Percentiles rank a stretch among this genome's conserved stretches.
phyloP scores from a whole-genome alignment of 495 filamentous ascomycete genomes.

The Hypoxylon perforatum region DNA sequence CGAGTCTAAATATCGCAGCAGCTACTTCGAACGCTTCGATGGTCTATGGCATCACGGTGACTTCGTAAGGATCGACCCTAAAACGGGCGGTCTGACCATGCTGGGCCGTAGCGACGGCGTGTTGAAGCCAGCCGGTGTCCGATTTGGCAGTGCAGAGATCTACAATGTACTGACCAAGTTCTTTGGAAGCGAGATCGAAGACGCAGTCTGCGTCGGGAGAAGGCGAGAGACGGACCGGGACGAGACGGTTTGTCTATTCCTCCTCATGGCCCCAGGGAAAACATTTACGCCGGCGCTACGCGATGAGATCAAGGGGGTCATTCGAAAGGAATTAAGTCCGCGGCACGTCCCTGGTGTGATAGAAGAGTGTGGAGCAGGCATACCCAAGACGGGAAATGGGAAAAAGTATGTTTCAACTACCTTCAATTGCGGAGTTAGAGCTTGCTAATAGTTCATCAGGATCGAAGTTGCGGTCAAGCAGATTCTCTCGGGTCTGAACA shows the following conservation, averaged over 20 bases:
- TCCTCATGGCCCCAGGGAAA: constrained; percentile 72
- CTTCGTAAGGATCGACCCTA: constrained; percentile 80
- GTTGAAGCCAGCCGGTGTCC: constrained; percentile 79
- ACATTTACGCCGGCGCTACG: constrained; percentile 64
- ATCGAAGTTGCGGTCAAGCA: constrained; percentile 94
- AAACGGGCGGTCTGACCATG: constrained; percentile 81
- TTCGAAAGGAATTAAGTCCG: constrained; percentile 81
- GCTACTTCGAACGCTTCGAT: constrained; percentile 87
- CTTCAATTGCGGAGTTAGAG: neutral
- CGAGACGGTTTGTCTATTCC: constrained; percentile 87
- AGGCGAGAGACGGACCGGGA: constrained; percentile 77
- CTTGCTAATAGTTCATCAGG: constrained; percentile 47
- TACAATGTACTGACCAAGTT: constrained; percentile 89
- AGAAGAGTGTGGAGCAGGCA: constrained; percentile 76
- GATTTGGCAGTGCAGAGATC: constrained; percentile 86
- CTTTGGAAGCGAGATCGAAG: constrained; percentile 80
- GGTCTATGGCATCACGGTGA: constrained; percentile 94
- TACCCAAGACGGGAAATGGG: constrained; percentile 89
- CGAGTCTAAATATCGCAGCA: constrained; percentile 77
- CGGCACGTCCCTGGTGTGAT: constrained; percentile 88
- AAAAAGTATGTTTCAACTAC: constrained; percentile 73
- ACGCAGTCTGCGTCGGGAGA: constrained; percentile 86
- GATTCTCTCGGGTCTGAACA: constrained; percentile 86
- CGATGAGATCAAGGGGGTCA: constrained; percentile 66
- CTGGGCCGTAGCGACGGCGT: constrained; percentile 82